Conservation (phyloP, 2,329 filamentous ascomycete species). For the Calonectria honghensis region DNA sequence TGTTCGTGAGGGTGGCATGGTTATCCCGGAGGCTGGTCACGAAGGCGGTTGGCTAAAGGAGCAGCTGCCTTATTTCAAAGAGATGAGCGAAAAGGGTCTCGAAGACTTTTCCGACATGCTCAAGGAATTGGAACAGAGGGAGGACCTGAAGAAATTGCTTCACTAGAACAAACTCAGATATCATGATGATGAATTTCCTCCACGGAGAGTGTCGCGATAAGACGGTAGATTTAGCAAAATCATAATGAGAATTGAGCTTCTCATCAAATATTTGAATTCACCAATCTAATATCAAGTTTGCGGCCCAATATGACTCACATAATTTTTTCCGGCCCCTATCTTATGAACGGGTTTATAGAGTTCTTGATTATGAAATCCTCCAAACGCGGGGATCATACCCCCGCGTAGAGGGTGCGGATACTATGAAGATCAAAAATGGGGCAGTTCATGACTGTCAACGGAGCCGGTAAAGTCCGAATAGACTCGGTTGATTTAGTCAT, state of each 20-base stretch:
- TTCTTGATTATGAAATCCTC: neutral
- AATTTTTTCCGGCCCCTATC: neutral
- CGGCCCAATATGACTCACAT: neutral
- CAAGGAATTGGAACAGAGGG: constrained; percentile 33
- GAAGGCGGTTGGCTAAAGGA: constrained; percentile 44
- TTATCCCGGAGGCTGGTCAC: constrained; percentile 45
- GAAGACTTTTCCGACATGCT: constrained; percentile 33
- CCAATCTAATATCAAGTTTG: neutral
- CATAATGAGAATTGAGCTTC: too few species aligned
- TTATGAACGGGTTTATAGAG: neutral
- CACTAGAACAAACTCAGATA: neutral
- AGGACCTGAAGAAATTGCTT: constrained; percentile 37
- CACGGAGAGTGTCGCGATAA: too few species aligned
- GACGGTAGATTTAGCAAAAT: too few species aligned
- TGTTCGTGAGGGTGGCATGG: constrained; percentile 47
- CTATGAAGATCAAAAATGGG: neutral
- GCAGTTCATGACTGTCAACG: neutral
- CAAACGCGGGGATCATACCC: neutral
- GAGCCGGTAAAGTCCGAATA: neutral
- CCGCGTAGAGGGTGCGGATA: neutral
- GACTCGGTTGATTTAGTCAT: neutral
- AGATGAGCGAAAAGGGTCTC: constrained; percentile 31
- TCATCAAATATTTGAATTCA: too few species aligned
- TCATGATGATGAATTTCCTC: too few species aligned
- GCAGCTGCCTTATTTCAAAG: constrained; percentile 40